Base-by-base conservation (phyloP, 345 rosid genomes). In the Lepidium africanum region DNA sequence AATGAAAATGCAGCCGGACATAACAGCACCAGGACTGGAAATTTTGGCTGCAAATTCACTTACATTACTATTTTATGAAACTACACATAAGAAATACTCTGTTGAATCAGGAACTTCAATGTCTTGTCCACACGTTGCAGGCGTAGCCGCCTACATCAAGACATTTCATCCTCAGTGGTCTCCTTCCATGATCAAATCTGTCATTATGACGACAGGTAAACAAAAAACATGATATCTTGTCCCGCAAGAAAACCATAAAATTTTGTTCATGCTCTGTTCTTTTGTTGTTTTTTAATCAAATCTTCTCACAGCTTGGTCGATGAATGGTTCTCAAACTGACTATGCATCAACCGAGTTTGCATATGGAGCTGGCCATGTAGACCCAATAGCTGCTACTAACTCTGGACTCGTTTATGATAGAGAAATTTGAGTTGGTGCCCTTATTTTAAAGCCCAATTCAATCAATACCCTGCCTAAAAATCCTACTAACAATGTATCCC, bases 171-270 rank as follows among this genome's bases (percentile, higher is more conserved):
- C 87, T 3, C 45, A 73, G 41, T 86, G 86, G 86, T 82, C 89
- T 10, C 79, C 86, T 70, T 70, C 87, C 0, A 80, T 86, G 23
- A 78, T 86, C 63, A 77, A 80, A 65, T 83, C 87, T 16, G 81
- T 88, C 2, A 47, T 83, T 13, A 80, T 83, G 87, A 86, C 87
- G 4, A 81, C 83, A 2, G 84, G 91, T 82, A 75, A 71, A 13
- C 37, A 13, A 7, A 40, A 36, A 25, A 11, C 32, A 8, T 37
- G 6, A 6, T 64, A 13, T 50, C 59, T 64, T 50, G 48, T 23
- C 9, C 2, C 5, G 5, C 55, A 63, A 60, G 65, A 19, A 56
- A 56, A 7, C 45, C 7, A 11, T 36, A 5, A 36, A 63, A 3
- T 32, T 21, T 16, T 55, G 41, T 43, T 27, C 45, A 56, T 56